A percentile compares a stretch with the other conserved stretches of the same genome.
Evolutionary conservation across 257 asterid species (phyloP).

Genomic region (Solanum habrochaites): DNA sequence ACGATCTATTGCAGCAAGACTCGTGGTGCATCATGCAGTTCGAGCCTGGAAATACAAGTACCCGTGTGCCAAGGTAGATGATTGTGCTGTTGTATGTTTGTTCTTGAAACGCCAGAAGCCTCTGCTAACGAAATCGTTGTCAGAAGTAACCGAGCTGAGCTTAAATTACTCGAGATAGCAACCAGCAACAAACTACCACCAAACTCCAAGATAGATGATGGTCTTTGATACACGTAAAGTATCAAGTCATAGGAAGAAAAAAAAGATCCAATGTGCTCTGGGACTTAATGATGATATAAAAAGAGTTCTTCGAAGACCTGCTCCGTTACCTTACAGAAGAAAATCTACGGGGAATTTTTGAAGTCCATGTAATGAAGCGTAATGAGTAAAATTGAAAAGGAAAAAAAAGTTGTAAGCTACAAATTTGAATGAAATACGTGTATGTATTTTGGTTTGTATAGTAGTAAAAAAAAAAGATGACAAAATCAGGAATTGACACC

Average conservation of each 20-base stretch:
- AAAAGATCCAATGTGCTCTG: background rate
- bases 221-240: conserved; percentile 66
- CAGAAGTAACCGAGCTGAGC: conserved; percentile 34
- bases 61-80: conserved; percentile 69
- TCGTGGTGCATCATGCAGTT: conserved; percentile 46
- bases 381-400: background rate
- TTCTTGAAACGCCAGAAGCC: conserved; percentile 58
- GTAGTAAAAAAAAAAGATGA: background rate
- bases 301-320: background rate
- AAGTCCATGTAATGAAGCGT: background rate
- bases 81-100: conserved; percentile 59
- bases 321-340: background rate
- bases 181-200: conserved; percentile 10
- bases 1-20: conserved; percentile 51
- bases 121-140: conserved; percentile 26
- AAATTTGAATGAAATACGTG: background rate
- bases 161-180: conserved; percentile 28
- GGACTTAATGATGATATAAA: background rate
- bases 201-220: conserved; percentile 45
- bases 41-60: conserved; percentile 61
- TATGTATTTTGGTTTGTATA: background rate
- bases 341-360: background rate
- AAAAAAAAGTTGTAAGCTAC: background rate
- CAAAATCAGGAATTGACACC: background rate
- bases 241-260: conserved; percentile 8